Evolutionary conservation across 2,329 filamentous ascomycete genomes (phyloP), one percentile per base, ranked within the genome.

Genomic region (Thielaviopsis musarum): DNA sequence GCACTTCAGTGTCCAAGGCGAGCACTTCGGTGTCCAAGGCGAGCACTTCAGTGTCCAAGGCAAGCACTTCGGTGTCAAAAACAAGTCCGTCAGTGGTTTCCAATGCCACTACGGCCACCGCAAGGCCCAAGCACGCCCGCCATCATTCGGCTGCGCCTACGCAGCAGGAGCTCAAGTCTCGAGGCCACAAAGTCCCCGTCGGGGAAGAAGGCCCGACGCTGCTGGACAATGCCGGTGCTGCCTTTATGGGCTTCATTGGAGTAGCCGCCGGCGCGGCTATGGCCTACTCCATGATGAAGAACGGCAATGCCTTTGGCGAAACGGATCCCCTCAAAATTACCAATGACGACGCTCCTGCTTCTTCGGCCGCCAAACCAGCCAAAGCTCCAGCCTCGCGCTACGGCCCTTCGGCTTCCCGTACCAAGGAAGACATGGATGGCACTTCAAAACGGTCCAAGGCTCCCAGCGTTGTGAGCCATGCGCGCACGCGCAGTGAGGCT

Each of bases 261-360:
- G 61, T 59, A 34, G 61, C 62, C n/a, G 61, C 60, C 15, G 63
- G 63, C 9, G 63, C 62, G 19, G 63, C 61, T 12, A 45, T 63
- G 17, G 58, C 63, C 22, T 63, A 61, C 45, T 56, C 45, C 12
- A 54, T 60, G 41, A 53, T 62, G 38, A 61, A 62, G 41, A 61
- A 57, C 56, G 59, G 38, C 41, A 56, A 60, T 9, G 52, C 52
- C 34, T 22, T 38, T 12, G 38, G 38, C 54, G 38, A 38, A 6
- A 45, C 12, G 3, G n/a, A 49, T 21, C 45, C 45, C n/a, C 45
- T 49, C 34, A 9, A 21, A 38, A 9, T 34, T 22, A 21, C 56
- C n/a, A 48, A 17, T n/a, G n/a, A n/a, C n/a, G 56, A 52, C 10
- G 30, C 45, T 2, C 24, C 45, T 21, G 34, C 51, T 21, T 17